A percentile compares a stretch with the other conserved stretches of the same genome.
phyloP scores from a whole-genome alignment of 306 rosid species.

The Castanopsis chinensis region DNA sequence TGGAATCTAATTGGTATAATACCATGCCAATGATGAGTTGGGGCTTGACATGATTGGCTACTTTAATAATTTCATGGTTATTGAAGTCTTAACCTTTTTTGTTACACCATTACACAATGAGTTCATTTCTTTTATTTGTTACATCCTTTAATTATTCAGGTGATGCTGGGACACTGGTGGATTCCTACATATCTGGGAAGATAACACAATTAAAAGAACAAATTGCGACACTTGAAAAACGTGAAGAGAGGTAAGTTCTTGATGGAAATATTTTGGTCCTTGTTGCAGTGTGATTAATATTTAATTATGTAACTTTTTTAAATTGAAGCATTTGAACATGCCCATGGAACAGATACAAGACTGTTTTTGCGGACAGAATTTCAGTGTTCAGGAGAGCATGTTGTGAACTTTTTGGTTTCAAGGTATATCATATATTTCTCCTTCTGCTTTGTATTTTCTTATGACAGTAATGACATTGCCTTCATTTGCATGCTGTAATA shows the following conservation, averaged over 20 bases:
- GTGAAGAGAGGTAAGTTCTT: constrained; percentile 79
- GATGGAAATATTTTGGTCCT: constrained; percentile 12
- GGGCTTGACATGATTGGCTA: not conserved
- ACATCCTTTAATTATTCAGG: constrained; percentile 45
- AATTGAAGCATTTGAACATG: constrained; percentile 32
- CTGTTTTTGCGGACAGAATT: constrained; percentile 95
- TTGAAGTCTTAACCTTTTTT: not conserved
- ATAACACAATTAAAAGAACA: constrained; percentile 78
- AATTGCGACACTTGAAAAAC: constrained; percentile 91
- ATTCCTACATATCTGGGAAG: constrained; percentile 84
- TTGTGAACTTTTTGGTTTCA: constrained; percentile 98
- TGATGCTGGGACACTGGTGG: constrained; percentile 78
- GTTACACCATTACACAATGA: not conserved
- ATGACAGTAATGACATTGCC: constrained; percentile 3
- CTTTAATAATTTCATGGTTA: not conserved
- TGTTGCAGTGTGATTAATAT: constrained; percentile 3
- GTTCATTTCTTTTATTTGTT: constrained; percentile 24
- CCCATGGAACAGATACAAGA: constrained; percentile 71
- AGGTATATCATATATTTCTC: constrained; percentile 48
- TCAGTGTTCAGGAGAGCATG: constrained; percentile 95
- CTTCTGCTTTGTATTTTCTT: not conserved
- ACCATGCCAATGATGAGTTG: too few relatives aligned
- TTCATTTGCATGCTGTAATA: constrained; percentile 4
- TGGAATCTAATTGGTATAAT: too few relatives aligned
- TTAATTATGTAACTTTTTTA: constrained; percentile 17